Evolutionary conservation across 2,329 filamentous ascomycete species (phyloP), one percentile per base, ranked within the genome.

Genomic region (Knufia petricola): DNA sequence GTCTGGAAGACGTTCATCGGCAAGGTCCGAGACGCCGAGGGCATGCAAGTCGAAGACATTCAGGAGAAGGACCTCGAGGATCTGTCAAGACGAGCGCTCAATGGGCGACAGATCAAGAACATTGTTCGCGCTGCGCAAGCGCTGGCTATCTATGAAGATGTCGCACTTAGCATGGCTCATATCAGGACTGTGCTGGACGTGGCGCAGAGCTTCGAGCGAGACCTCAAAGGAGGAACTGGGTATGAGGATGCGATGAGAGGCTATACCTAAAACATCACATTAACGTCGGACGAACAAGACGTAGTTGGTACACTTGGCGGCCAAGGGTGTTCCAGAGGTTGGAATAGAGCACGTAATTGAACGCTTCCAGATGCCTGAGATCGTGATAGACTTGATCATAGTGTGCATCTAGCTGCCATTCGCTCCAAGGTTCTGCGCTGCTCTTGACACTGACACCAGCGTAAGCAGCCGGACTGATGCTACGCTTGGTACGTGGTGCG

Each of bases 1-100:
- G 85, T 95, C 39, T 94, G 90, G 79, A 82, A 82, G 66, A 82
- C 88, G 67, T 94, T 94, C 65, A 72, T 95, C 32, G 79, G 84
- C 50, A 78, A 81, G 28, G 86, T 89, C 2, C 74, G 77, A 28
- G 71, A 77, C 12, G 75, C 81, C 39, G 81, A 85, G 50, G 78
- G 77, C 45, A 66, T 80, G 13, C 70, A 77, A 52, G 64, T 64
- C 3, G 61, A 60, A 8, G 64, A 84, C 79, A 84, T 89, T 60
- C 73, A 69, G 1, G 80, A 86, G 2, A 75, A 78, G 8, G 84
- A 94, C 61, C 81, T 80, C 53, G 77, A 80, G 41, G 64, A 69
- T 32, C 69, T 94, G 17, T 78, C 83, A 1, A 76, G 81, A 46
- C 77, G 84, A 60, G 80, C 81, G 31, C 72, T 85, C 53, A 85